These are phyloP conservation scores for Aspergillus felis DNA, from an alignment of 2,329 filamentous ascomycete species.

Conservation along the genomic window DNA sequence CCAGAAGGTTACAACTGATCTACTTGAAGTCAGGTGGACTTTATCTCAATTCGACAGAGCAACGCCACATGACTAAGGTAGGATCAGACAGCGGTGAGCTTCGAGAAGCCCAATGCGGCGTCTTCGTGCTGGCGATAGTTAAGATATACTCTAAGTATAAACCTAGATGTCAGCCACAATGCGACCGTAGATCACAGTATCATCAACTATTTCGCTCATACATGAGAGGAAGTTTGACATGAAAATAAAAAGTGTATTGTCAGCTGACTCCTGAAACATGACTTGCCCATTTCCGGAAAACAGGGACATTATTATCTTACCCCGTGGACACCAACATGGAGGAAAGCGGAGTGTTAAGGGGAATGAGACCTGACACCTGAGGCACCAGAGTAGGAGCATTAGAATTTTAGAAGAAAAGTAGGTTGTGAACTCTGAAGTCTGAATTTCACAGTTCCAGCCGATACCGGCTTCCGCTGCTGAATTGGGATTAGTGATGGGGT, in stretches of 20 bases:
- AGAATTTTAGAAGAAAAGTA: not conserved
- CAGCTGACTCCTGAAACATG: not conserved
- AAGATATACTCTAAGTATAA: not conserved
- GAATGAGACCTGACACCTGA: not conserved
- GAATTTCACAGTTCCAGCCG: not conserved
- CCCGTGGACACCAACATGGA: slow-evolving; percentile 5
- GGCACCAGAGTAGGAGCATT: not conserved
- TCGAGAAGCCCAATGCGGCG: not conserved
- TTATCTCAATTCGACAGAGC: not conserved
- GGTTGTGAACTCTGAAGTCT: not conserved
- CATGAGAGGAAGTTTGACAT: not conserved
- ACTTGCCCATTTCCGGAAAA: too few relatives aligned
- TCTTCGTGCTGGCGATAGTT: not conserved
- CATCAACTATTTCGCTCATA: not conserved
- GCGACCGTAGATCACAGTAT: not conserved
- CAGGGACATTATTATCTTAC: slow-evolving; percentile 18
- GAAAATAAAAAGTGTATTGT: not conserved
- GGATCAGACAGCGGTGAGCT: not conserved
- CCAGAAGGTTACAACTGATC: not conserved
- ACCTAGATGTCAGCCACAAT: not conserved
- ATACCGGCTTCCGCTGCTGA: not conserved
- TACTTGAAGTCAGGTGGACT: not conserved
- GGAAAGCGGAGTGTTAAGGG: not conserved
- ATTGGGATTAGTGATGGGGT: not conserved
- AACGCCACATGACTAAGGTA: not conserved